Evolutionary conservation across 352 stramenopile species (phyloP), one percentile per base, ranked within the genome.

Genomic region (Globisporangium paroecandrum): DNA sequence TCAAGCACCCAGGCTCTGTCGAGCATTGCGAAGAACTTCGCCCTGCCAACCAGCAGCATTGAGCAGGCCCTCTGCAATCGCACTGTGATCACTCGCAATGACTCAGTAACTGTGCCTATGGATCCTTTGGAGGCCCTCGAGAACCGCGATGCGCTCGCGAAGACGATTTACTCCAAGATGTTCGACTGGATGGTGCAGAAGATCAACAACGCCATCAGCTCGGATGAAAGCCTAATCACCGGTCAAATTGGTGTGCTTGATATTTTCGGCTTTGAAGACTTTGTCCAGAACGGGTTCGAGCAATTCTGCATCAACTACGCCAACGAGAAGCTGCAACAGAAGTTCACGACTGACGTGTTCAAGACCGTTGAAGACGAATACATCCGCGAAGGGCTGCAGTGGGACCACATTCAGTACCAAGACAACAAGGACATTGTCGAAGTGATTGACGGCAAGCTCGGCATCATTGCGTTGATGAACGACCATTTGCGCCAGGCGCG

Each of bases 261-360:
- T 93, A 99, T 99, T 74, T 99, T 99, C 74, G 97, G 97, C 43
- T 99, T 99, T 70, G 97, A 99, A 78, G 97, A 98, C 70, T 99
- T 99, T 68, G 89, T 77, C 18, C 88, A 95, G 66, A 97, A 97
- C 69, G 89, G 90, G 56, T 97, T 97, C 67, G 91, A 97, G 68
- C 91, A 97, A 72, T 97, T 97, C 66, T 95, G 91, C 61, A 97
- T 97, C 76, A 97, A 97, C 76, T 97, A 97, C 65, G 90, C 90
- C 32, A 97, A 97, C 76, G 92, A 96, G 73, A 84, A 96, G 83
- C 68, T 96, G 62, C 88, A 96, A 70, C 88, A 96, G 58, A 88
- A 99, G 92, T 94, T 98, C 81, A 83, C 98, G 81, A 91, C 89
- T 25, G 89, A 95, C 68, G 97, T 99, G 61, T 99, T 99, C 82